Base-by-base conservation (phyloP, 768 basidiomycete genomes). In the Suillus ampliporus region DNA sequence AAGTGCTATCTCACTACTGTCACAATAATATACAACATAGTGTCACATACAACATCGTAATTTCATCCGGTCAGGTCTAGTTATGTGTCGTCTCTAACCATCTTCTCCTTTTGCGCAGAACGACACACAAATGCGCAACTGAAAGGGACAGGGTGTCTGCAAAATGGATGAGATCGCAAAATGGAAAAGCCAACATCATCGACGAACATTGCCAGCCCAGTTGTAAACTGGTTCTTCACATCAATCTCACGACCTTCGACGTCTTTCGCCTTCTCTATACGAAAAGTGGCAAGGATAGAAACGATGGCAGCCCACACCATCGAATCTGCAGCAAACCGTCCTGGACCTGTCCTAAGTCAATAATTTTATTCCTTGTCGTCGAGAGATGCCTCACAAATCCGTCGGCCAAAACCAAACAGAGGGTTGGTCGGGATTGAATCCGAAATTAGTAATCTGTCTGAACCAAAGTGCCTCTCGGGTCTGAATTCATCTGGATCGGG, bases 391-490 rank as follows among this genome's bases (percentile, higher is more conserved):
- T 31, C 34, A 63, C 63, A 64, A 15, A 57, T 56, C 28, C 63
- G 46, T 23, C 63, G 58, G 3, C 63, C 63, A 19, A 54, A 46
- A 10, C 63, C 63, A 14, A 64, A 64, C 23, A 57, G 15, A 15
- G 52, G 43, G 23, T 47, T 44, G 15, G 41, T 31, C 21, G 59
- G 34, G n/a, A 52, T 21, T 21, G n/a, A 52, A 21, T 35, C 51
- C 15, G 51, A 35, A 34, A 14, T 13, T 4, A 52, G n/a, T n/a
- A 34, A 52, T 34, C 72, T 67, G 1, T 70, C 67, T 0, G 57
- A 53, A 14, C 65, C 62, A 5, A 78, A 54, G 62, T 72, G 72
- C 50, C 79, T 68, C 46, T 78, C 77, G 17, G 78, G 79, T 15
- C 61, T 71, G 54, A 80, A 79, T 17, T n/a, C 52, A 11, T 62